phyloP scores from a whole-genome alignment of 805 yeast genomes.

The Wickerhamomyces queroliae region DNA sequence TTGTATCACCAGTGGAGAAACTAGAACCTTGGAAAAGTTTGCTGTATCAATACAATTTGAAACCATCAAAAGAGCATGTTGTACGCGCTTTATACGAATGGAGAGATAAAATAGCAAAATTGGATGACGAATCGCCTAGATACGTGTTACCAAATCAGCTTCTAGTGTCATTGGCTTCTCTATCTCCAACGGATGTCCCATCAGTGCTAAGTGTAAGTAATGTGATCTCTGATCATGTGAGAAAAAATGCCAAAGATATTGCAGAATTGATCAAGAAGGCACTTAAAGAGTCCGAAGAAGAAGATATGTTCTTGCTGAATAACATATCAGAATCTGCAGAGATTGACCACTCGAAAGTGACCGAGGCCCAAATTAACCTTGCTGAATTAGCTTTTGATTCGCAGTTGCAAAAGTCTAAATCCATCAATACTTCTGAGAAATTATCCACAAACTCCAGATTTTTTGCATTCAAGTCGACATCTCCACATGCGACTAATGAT shows the following conservation, averaged over 20 bases:
- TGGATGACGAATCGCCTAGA: slow-evolving; percentile 77
- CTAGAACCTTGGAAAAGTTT: slow-evolving; percentile 63
- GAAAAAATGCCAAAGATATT: slow-evolving; percentile 50
- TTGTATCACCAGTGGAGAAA: slow-evolving; percentile 46
- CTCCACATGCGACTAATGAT: slow-evolving; percentile 1
- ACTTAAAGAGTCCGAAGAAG: slow-evolving; percentile 19
- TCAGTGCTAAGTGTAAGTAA: slow-evolving; percentile 46
- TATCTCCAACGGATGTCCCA: slow-evolving; percentile 51
- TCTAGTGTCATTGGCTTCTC: slow-evolving; percentile 52
- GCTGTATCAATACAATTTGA: slow-evolving; percentile 60
- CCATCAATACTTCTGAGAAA: no score
- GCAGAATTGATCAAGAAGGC: slow-evolving; percentile 46
- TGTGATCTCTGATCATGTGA: slow-evolving; percentile 46
- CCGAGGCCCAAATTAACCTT: slow-evolving; percentile 8
- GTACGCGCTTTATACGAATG: slow-evolving; percentile 64
- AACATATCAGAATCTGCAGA: slow-evolving; percentile 12
- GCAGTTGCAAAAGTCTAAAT: background rate
- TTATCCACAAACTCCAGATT: no score
- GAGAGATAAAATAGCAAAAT: slow-evolving; percentile 77
- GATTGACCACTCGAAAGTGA: slow-evolving; percentile 1
- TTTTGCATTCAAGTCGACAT: background rate
- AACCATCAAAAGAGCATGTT: slow-evolving; percentile 44
- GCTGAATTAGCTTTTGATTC: background rate
- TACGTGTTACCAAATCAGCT: slow-evolving; percentile 81
- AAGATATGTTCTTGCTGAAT: slow-evolving; percentile 33